Base-by-base conservation (phyloP, 495 filamentous ascomycete species). In the Penicillium cinerascens region DNA sequence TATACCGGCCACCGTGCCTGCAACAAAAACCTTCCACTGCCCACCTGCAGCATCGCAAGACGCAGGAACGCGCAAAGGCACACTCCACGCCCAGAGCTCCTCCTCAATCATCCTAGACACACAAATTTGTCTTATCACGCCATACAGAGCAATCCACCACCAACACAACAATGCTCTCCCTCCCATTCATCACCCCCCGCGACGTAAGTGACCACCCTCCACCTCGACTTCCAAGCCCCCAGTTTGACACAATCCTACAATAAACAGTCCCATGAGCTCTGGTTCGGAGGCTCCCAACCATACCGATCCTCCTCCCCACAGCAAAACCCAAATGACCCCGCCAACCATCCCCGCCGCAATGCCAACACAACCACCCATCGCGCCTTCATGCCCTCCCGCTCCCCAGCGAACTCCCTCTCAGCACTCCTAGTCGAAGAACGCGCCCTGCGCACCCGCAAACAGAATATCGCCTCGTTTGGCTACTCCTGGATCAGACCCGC, bases 401-500 rank as follows among this genome's bases (percentile, higher is more conserved):
- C 57, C 17, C 57, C 67, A 3, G 49, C 58, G 25, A 66, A 70
- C 40, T 66, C 57, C 10, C 79, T 93, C 17, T 74, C 82, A 29
- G 78, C 82, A 16, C 76, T 92, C 16, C 76, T 76, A 5, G 65
- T 79, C 45, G 88, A 92, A 64, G 89, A 95, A 65, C 74, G 78
- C 49, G 77, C 81, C 49, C 68, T 89, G 9, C 80, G 81, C 52
- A 74, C 80, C 11, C 85, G 89, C 39, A 87, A 87, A 61, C 73
- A 79, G 20, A 86, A 87, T 58, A 86, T 92, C 36, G 78, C 82
- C 17, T 84, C 83, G 51, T 89, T 89, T 59, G 89, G 89, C 45
- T 80, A 75, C 57, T 81, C 80, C 23, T 95, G 89, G 89, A 83
- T 95, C 56, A 82, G 81, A 45, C 89, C 89, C 9, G 86, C 86